Percentiles rank a stretch among this genome's conserved stretches.
Conservation (phyloP, 2,329 filamentous ascomycete genomes). For the Cercospora zeina region DNA sequence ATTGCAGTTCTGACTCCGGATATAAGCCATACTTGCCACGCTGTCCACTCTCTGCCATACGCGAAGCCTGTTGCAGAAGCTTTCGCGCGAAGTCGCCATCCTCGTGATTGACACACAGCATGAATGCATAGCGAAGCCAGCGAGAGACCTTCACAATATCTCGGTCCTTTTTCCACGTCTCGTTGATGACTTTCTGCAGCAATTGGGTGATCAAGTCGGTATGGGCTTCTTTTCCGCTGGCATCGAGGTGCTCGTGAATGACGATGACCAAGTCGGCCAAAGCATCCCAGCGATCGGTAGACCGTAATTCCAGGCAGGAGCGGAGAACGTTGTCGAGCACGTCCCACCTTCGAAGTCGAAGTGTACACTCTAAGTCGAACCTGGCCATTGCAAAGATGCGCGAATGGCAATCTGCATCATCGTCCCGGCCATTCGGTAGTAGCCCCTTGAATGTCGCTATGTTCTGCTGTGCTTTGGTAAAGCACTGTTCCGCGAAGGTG, state of each 20-base stretch:
- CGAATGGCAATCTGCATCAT: constrained; percentile 41
- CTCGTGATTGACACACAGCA: constrained; percentile 60
- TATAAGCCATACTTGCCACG: constrained; percentile 48
- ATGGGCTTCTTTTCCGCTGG: constrained; percentile 6
- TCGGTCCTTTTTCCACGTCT: constrained; percentile 57
- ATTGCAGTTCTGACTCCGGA: constrained; percentile 69
- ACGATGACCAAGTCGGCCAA: constrained; percentile 51
- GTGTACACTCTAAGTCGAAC: constrained; percentile 76
- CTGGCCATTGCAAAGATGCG: constrained; percentile 62
- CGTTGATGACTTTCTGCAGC: constrained; percentile 69
- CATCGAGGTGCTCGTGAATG: constrained; percentile 42
- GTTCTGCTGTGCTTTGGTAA: constrained; percentile 62
- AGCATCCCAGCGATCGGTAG: constrained; percentile 47
- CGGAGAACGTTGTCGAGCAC: constrained; percentile 62
- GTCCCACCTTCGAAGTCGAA: constrained; percentile 67
- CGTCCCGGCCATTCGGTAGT: constrained; percentile 40
- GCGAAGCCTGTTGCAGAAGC: constrained; percentile 64
- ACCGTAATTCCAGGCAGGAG: constrained; percentile 35
- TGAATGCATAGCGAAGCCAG: constrained; percentile 77
- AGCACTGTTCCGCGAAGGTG: constrained; percentile 59
- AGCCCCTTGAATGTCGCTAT: constrained; percentile 55
- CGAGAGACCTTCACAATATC: constrained; percentile 64
- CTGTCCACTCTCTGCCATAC: constrained; percentile 48
- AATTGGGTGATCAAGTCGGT: constrained; percentile 32
- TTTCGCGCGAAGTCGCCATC: constrained; percentile 30